Base-by-base conservation (phyloP, 768 basidiomycete genomes). In the Strobilomyces dryophilus region DNA sequence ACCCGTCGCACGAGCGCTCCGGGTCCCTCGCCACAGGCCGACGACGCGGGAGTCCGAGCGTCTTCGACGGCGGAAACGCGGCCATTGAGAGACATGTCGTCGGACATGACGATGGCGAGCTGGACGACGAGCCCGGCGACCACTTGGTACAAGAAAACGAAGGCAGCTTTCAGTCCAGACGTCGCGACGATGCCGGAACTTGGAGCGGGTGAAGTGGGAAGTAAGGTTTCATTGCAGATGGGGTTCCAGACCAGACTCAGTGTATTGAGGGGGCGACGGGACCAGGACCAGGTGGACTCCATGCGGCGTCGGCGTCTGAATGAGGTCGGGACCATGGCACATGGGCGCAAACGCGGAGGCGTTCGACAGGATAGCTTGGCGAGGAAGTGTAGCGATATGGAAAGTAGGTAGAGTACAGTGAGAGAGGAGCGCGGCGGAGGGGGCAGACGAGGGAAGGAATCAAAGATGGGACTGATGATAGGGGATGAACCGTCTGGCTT, bases 11-110 rank as follows among this genome's bases (percentile, higher is more conserved):
- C n/a, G 34, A 60, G 50, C 8, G 24, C 45, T n/a, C 55, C 53
- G 5, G 40, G 42, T 17, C 47, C 54, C 29, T 32, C 47, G 11
- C 17, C 40, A 29, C 32, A 44, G 2, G 10, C 20, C 21, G 21
- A n/a, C n/a, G n/a, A 29, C 15, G 21, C 31, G 1, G 29, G 29
- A 2, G 46, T 4, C 35, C 40, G 51, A 0, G 27, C 44, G 10
- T 47, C 50, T 43, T 66, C 66, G 42, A 61, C 43, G 4, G 31
- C 43, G 17, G 48, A 29, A 20, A 65, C 21, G 15, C 66, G 60
- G 50, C 58, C 50, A 55, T 55, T 53, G 48, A 66, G 60, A 0
- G 47, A 47, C n/a, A n/a, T n/a, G n/a, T n/a, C n/a, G n/a, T n/a
- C n/a, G n/a, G n/a, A n/a, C n/a, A 57, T 50, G 31, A 67, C 29